Conservation (phyloP, 2,329 filamentous ascomycete genomes). For the Penicillium sp. region DNA sequence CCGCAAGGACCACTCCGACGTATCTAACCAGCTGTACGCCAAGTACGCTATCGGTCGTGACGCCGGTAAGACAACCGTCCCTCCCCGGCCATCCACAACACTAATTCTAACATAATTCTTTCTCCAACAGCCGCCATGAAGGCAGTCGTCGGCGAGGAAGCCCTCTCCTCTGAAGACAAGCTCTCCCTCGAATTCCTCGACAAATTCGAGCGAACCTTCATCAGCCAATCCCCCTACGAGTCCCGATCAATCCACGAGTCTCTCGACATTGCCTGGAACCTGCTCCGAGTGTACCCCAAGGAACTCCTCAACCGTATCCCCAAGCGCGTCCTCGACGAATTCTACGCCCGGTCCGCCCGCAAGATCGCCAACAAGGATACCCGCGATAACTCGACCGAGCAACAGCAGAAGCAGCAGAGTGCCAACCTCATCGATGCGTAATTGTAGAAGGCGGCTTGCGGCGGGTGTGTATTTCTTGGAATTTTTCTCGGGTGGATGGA, state of each 20-base stretch:
- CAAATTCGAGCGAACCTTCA: conserved; percentile 96
- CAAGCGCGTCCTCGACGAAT: conserved; percentile 79
- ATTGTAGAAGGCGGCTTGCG: conserved; percentile 3
- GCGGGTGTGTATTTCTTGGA: neutral
- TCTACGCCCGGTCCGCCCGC: conserved; percentile 64
- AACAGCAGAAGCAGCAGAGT: conserved; percentile 20
- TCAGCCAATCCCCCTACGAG: conserved; percentile 90
- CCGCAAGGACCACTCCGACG: conserved; percentile 93
- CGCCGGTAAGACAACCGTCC: conserved; percentile 53
- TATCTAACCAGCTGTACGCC: conserved; percentile 98
- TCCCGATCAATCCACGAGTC: conserved; percentile 89
- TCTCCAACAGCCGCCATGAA: conserved; percentile 78
- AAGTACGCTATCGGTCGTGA: conserved; percentile 99
- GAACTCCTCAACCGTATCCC: conserved; percentile 95
- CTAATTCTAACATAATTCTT: conserved; percentile 1
- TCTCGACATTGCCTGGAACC: conserved; percentile 91
- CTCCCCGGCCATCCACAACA: too few species aligned
- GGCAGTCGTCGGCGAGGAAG: conserved; percentile 97
- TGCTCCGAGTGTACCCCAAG: conserved; percentile 97
- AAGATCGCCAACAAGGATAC: conserved; percentile 52
- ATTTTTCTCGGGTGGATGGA: conserved; percentile 3
- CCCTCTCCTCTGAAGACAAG: conserved; percentile 93
- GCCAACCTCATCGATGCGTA: conserved; percentile 46
- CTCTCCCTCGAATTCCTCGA: conserved; percentile 96
- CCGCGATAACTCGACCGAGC: conserved; percentile 43